A percentile compares a stretch with the other conserved stretches of the same genome.
Conservation (phyloP, 441 rosid genomes). For the Pelargonium myrrhifolium region DNA sequence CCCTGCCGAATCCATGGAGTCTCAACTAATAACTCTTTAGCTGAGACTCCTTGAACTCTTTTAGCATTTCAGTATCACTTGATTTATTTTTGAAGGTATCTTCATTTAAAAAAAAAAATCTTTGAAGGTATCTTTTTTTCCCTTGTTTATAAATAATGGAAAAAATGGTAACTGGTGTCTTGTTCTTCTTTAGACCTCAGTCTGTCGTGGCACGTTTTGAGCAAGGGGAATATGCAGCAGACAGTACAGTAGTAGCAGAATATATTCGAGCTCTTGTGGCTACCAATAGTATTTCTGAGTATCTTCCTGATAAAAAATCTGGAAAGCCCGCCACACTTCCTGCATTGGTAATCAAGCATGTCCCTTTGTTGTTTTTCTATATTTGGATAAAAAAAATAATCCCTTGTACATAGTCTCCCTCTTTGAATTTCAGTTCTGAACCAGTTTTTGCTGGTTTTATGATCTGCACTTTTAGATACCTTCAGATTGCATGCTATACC, state of each 20-base stretch:
- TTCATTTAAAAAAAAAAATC: too few species aligned
- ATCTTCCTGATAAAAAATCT: slow-evolving; percentile 79
- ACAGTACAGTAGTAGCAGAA: slow-evolving; percentile 80
- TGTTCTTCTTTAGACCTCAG: slow-evolving; percentile 52
- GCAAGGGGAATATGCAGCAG: slow-evolving; percentile 69
- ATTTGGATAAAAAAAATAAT: too few species aligned
- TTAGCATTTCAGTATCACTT: too few species aligned
- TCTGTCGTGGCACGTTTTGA: slow-evolving; percentile 78
- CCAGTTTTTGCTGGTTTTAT: neutral
- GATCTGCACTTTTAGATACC: neutral
- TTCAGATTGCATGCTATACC: neutral
- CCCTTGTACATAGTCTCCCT: neutral
- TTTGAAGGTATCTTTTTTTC: too few species aligned
- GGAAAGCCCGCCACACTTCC: slow-evolving; percentile 85
- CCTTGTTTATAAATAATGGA: neutral
- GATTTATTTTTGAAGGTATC: too few species aligned
- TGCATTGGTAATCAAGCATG: slow-evolving; percentile 44
- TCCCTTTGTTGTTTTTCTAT: neutral
- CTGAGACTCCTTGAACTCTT: too few species aligned
- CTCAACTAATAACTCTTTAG: too few species aligned
- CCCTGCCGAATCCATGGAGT: too few species aligned
- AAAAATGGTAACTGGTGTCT: neutral
- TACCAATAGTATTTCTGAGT: slow-evolving; percentile 73
- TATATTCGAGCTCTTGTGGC: slow-evolving; percentile 76
- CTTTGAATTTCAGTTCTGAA: neutral